Base-by-base conservation (phyloP, 352 stramenopile species). In the Phytophthora colocasiae region DNA sequence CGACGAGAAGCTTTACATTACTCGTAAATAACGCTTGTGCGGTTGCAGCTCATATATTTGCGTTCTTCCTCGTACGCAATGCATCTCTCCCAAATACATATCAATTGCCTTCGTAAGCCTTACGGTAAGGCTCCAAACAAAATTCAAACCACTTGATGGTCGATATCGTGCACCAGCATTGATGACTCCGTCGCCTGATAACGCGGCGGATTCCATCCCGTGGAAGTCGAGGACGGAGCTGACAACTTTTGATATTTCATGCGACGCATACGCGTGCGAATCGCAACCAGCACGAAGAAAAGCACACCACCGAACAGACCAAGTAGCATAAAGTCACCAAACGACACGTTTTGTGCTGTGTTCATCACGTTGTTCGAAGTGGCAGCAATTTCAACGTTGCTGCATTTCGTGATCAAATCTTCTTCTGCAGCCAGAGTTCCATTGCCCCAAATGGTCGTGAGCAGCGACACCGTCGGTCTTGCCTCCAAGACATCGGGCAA, bases 391-490 rank as follows among this genome's bases (percentile, higher is more conserved):
- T 44, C 34, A 40, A 47, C 4, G 54, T 19, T 43, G 40, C 38
- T 77, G 53, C 80, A 89, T 11, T 75, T 19, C 29, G 58, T 75
- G 62, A 78, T 76, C 27, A 78, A 50, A 3, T 69, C 69, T 34
- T 71, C 74, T 44, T 89, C 81, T 34, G 69, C 70, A 9, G 43
- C 38, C n/a, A 90, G 44, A 2, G 57, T 50, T 6, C 63, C 62
- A 4, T 73, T 76, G 34, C 49, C 44, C 81, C 81, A 91, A 27
- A 87, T 67, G 10, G 78, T 64, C 3, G 69, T 66, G 10, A 91
- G 78, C 59, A 88, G 32, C 7, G 69, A 71, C 15, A 91, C 81
- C 0, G 79, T 89, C 31, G 81, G 81, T 27, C 81, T 77, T 6
- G 80, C 51, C n/a, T 71, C 41, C 34, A 91, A 55, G 32, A 66